Evolutionary conservation across 1,139 yeast species (phyloP).

Genomic region (Magnusiomyces ingens): DNA sequence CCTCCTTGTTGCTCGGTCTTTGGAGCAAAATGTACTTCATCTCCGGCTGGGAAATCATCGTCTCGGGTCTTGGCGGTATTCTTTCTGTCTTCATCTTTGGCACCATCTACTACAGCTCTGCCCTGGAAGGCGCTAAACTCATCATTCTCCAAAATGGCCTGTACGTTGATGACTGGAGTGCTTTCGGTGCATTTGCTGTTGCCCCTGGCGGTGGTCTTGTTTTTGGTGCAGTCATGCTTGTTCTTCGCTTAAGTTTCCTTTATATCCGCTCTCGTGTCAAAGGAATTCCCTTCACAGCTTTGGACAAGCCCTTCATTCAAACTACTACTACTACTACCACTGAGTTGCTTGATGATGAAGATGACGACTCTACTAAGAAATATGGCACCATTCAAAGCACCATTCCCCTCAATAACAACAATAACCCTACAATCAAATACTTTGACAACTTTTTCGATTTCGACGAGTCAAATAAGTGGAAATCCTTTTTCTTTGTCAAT

Average conservation of each 20-base stretch:
- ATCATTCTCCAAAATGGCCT: slow-evolving; percentile 71
- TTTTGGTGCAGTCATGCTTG: slow-evolving; percentile 49
- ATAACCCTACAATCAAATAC: neutral
- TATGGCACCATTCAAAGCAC: too few species aligned
- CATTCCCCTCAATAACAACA: too few species aligned
- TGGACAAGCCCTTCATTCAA: slow-evolving; percentile 40
- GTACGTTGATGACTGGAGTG: slow-evolving; percentile 82
- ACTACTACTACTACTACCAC: neutral
- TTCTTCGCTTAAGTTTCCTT: slow-evolving; percentile 40
- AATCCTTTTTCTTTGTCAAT: neutral
- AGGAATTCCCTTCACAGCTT: slow-evolving; percentile 48
- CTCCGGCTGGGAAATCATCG: slow-evolving; percentile 74
- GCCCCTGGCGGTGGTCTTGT: slow-evolving; percentile 80
- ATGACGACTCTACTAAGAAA: too few species aligned
- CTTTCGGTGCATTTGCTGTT: slow-evolving; percentile 88
- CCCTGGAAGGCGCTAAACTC: slow-evolving; percentile 72
- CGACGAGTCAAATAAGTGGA: neutral
- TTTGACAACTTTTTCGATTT: slow-evolving; percentile 1
- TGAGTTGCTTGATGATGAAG: too few species aligned
- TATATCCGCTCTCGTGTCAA: slow-evolving; percentile 38
- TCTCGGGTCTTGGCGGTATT: slow-evolving; percentile 79
- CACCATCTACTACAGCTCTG: slow-evolving; percentile 62
- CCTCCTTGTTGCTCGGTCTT: slow-evolving; percentile 76
- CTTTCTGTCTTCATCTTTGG: slow-evolving; percentile 79
- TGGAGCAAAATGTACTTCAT: slow-evolving; percentile 56